A percentile compares a stretch with the other conserved stretches of the same genome.
phyloP scores from a whole-genome alignment of 1,139 yeast species.

The Arxiozyma slooffiae region DNA sequence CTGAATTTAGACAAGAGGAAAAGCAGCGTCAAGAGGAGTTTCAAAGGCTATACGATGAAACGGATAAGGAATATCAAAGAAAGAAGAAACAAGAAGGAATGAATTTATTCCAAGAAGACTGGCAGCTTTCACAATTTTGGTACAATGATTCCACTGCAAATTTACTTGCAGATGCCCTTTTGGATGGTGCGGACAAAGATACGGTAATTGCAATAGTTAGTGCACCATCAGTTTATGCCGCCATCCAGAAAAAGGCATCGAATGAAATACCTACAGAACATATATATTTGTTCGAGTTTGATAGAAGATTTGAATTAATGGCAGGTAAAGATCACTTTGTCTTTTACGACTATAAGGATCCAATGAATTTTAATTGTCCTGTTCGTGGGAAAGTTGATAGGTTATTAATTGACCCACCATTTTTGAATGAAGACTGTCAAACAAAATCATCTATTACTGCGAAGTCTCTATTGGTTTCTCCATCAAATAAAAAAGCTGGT shows the following conservation, averaged over 20 bases:
- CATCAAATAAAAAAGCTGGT: constrained; percentile 34
- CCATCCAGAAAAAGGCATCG: constrained; percentile 47
- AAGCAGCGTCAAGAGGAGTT: constrained; percentile 50
- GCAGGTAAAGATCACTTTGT: constrained; percentile 61
- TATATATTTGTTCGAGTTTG: constrained; percentile 68
- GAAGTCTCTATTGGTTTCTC: constrained; percentile 42
- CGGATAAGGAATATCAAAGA: constrained; percentile 40
- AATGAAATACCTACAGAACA: constrained; percentile 52
- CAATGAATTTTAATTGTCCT: constrained; percentile 50
- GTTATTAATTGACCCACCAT: constrained; percentile 82
- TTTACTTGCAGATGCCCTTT: constrained; percentile 52
- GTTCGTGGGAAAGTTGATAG: constrained; percentile 59
- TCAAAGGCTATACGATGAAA: constrained; percentile 44
- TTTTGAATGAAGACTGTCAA: constrained; percentile 73
- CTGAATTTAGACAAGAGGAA: constrained; percentile 64
- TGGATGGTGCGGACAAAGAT: constrained; percentile 63
- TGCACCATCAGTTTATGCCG: constrained; percentile 90
- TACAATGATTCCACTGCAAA: constrained; percentile 65
- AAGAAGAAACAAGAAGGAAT: constrained; percentile 37
- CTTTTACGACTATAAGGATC: constrained; percentile 66
- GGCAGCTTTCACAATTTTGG: constrained; percentile 94
- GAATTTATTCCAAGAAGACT: constrained; percentile 72
- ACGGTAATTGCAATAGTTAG: constrained; percentile 69
- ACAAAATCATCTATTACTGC: constrained; percentile 65
- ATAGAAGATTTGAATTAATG: constrained; percentile 60